Evolutionary conservation across 1,284 basidiomycete genomes (phyloP).

Genomic region (Laetiporus sulphureus): DNA sequence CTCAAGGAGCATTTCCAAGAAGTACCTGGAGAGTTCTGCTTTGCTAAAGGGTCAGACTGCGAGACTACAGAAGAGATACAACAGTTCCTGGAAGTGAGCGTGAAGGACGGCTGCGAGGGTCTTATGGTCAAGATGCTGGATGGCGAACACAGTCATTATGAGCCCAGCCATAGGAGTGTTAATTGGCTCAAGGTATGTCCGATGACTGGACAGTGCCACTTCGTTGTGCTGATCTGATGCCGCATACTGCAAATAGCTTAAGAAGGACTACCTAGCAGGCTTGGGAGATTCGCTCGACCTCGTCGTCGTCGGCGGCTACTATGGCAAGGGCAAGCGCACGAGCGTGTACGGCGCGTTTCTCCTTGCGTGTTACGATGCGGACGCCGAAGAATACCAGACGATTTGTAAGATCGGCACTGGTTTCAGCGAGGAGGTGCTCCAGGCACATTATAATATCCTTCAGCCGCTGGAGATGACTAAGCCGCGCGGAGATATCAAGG

Average conservation of each 20-base stretch:
- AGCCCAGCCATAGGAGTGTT: constrained; percentile 90
- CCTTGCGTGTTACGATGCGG: constrained; percentile 89
- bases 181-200: constrained; percentile 91
- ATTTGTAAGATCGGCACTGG: constrained; percentile 99
- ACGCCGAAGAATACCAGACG: constrained; percentile 89
- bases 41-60: constrained; percentile 87
- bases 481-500: constrained; percentile 71
- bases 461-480: constrained; percentile 71
- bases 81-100: constrained; percentile 89
- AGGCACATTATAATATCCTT: constrained; percentile 78
- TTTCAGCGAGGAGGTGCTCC: constrained; percentile 88
- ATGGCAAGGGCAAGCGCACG: constrained; percentile 97
- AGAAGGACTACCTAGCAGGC: constrained; percentile 97
- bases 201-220: too few species aligned
- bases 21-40: constrained; percentile 88
- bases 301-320: constrained; percentile 94
- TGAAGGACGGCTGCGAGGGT: constrained; percentile 95
- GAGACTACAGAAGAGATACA: constrained; percentile 94
- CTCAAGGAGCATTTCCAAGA: constrained; percentile 76
- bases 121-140: constrained; percentile 99
- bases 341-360: constrained; percentile 95
- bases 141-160: constrained; percentile 86
- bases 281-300: constrained; percentile 97
- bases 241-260: constrained; percentile 52
- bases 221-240: too few species aligned